Conservation (phyloP, 345 rosid genomes). For the Syzygium aromaticum region DNA sequence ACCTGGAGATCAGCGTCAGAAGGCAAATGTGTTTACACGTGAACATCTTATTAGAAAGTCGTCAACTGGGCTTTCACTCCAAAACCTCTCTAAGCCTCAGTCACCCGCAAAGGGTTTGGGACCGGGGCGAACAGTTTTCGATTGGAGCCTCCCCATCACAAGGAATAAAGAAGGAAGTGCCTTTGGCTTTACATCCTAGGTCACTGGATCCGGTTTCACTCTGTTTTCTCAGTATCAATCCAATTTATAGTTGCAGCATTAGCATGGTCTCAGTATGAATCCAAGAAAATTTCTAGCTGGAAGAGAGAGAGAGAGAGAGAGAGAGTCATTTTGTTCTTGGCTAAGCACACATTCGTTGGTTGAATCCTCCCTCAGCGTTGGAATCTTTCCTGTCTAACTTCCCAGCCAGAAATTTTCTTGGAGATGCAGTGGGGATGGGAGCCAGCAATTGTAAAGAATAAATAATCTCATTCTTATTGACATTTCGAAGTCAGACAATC, state of each 20-base stretch:
- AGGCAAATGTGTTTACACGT: neutral
- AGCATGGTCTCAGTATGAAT: neutral
- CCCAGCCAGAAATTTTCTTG: neutral
- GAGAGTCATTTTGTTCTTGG: neutral
- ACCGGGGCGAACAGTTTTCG: neutral
- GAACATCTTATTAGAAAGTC: neutral
- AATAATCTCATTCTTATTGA: neutral
- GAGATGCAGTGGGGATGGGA: neutral
- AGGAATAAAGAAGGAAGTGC: neutral
- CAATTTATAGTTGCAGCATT: neutral
- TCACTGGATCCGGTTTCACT: neutral
- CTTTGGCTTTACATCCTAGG: neutral
- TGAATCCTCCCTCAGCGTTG: neutral
- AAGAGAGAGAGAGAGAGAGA: neutral
- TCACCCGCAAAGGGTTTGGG: neutral
- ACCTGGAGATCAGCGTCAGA: neutral
- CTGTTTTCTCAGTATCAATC: neutral
- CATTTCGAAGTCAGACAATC: neutral
- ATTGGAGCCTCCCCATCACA: neutral
- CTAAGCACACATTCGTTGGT: neutral
- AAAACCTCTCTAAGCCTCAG: neutral
- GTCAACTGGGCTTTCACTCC: neutral
- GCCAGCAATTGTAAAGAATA: neutral
- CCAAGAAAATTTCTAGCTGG: too few species aligned
- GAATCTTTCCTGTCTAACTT: neutral